These are phyloP conservation scores for Pseudogymnoascus sp. DNA, from an alignment of 2,329 filamentous ascomycete species.

Conservation along the genomic window DNA sequence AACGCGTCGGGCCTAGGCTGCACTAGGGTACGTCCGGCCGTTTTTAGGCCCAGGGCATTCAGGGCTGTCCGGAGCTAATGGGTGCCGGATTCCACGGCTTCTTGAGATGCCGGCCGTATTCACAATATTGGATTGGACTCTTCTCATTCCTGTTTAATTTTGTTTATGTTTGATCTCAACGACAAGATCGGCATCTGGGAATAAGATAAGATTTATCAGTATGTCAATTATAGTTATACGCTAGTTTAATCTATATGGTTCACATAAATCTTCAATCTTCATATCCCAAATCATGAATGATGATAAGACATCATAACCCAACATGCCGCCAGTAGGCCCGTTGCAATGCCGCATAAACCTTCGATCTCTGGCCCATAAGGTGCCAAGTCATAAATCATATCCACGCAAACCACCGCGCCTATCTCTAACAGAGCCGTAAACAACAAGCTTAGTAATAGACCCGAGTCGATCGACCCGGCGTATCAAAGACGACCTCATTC, in stretches of 20 bases:
- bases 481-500: slow-evolving; percentile 54
- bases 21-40: not conserved
- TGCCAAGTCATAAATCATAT: not conserved
- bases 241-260: not conserved
- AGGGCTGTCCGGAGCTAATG: slow-evolving; percentile 2
- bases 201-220: not conserved
- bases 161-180: too few relatives aligned
- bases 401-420: not conserved
- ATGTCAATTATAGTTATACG: not conserved
- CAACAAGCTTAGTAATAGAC: not conserved
- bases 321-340: not conserved
- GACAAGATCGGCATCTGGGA: not conserved
- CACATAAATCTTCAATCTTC: not conserved
- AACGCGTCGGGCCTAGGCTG: not conserved
- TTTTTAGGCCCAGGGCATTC: not conserved
- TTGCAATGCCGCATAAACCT: not conserved
- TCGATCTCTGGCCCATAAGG: not conserved
- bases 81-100: not conserved
- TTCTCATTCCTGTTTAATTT: too few relatives aligned
- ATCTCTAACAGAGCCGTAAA: not conserved
- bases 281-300: not conserved
- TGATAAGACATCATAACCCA: not conserved
- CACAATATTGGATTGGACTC: too few relatives aligned
- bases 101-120: too few relatives aligned
- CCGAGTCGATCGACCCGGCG: not conserved